Evolutionary conservation across 2,329 filamentous ascomycete genomes (phyloP).

Genomic region (Penicillium aurantiogriseum): DNA sequence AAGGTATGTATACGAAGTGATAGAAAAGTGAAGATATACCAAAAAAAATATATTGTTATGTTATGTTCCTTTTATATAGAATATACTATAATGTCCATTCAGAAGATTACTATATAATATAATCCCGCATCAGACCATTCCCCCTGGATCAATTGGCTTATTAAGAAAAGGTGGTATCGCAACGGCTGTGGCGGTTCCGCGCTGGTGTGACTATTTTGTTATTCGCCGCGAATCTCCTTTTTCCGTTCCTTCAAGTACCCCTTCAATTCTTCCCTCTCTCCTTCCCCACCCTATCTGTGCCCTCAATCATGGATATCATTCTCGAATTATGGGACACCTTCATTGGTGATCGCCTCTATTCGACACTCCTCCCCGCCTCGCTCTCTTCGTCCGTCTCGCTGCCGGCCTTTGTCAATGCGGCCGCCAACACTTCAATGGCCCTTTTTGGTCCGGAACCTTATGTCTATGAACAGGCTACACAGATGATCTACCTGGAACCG

Average conservation of each 20-base stretch:
- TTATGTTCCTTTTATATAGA: neutral
- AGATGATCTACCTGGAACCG: constrained; percentile 68
- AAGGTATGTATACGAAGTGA: too few relatives aligned
- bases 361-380: constrained; percentile 63
- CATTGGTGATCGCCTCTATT: constrained; percentile 76
- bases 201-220: constrained; percentile 33
- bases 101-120: neutral
- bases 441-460: constrained; percentile 54
- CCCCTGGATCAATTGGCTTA: constrained; percentile 15
- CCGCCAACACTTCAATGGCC: constrained; percentile 54
- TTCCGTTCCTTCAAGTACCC: constrained; percentile 10
- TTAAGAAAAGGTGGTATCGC: constrained; percentile 13
- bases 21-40: neutral
- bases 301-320: constrained; percentile 75
- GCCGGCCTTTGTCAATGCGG: constrained; percentile 48
- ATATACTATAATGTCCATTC: neutral
- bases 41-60: neutral
- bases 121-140: constrained; percentile 1
- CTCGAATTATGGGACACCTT: constrained; percentile 83
- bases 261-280: neutral
- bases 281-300: neutral
- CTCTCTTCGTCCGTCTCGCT: constrained; percentile 55
- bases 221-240: constrained; percentile 16
- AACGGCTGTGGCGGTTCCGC: constrained; percentile 33
- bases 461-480: constrained; percentile 68